Evolutionary conservation across 331 rosid genomes (phyloP).

Genomic region (Quercus phellos): DNA sequence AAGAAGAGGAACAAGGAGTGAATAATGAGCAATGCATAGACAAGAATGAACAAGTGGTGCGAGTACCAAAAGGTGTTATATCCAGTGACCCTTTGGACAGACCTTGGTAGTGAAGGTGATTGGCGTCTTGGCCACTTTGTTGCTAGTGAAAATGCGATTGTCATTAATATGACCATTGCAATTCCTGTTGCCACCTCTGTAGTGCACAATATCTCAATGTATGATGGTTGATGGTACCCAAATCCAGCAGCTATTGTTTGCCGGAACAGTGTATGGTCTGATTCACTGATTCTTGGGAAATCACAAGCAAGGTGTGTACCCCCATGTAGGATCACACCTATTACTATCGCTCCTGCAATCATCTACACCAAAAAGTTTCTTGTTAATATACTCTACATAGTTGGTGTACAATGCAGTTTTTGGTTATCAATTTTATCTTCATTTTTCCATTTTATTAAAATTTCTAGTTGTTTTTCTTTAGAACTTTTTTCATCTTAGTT

Average conservation of each 20-base stretch:
- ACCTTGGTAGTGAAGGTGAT: slow-evolving; percentile 47
- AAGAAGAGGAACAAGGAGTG: slow-evolving; percentile 91
- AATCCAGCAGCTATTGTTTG: slow-evolving; percentile 58
- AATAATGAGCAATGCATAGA: slow-evolving; percentile 68
- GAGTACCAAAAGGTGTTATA: slow-evolving; percentile 88
- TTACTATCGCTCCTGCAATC: slow-evolving; percentile 71
- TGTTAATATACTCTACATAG: neutral
- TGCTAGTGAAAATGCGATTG: slow-evolving; percentile 65
- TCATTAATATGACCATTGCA: slow-evolving; percentile 65
- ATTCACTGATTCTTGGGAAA: slow-evolving; percentile 70
- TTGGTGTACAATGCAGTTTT: too few species aligned
- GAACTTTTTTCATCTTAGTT: too few species aligned
- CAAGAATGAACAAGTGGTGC: slow-evolving; percentile 82
- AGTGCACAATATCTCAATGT: slow-evolving; percentile 54
- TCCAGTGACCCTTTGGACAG: slow-evolving; percentile 63
- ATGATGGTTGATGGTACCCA: slow-evolving; percentile 68
- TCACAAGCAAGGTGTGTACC: slow-evolving; percentile 90
- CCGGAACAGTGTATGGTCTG: slow-evolving; percentile 44
- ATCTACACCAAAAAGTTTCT: slow-evolving; percentile 34
- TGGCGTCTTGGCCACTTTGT: slow-evolving; percentile 83
- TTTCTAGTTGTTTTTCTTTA: too few species aligned
- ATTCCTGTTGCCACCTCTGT: slow-evolving; percentile 68
- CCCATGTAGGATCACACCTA: slow-evolving; percentile 76
- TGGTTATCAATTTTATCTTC: too few species aligned
- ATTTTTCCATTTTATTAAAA: too few species aligned